phyloP scores from a whole-genome alignment of 75 land plant species.

The Cunninghamia lanceolata region DNA sequence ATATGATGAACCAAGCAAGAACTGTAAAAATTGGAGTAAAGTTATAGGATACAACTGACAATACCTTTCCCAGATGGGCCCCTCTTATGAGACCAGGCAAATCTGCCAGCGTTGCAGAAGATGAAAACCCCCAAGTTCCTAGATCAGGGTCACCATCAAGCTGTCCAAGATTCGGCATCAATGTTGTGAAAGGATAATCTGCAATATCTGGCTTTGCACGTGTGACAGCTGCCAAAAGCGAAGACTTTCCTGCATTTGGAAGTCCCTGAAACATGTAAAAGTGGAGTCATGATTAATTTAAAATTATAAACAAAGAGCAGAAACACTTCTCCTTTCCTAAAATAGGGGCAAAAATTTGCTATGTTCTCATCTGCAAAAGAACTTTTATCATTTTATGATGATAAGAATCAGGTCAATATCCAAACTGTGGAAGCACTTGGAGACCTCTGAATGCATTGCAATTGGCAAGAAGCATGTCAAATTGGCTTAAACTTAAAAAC shows the following conservation, averaged over 20 bases:
- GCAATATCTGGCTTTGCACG: slow-evolving; percentile 95
- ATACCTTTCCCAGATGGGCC: slow-evolving; percentile 97
- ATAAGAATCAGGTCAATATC: not conserved
- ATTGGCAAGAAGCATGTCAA: not conserved
- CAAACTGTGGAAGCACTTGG: not conserved
- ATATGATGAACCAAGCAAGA: not conserved
- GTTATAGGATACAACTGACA: not conserved
- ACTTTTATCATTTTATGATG: not conserved
- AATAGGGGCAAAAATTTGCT: not conserved
- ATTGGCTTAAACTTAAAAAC: not conserved
- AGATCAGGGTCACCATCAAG: slow-evolving; percentile 85
- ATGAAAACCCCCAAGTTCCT: slow-evolving; percentile 59
- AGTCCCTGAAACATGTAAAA: slow-evolving; percentile 62
- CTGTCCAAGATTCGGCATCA: slow-evolving; percentile 98
- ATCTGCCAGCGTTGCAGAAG: slow-evolving; percentile 90
- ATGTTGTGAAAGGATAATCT: slow-evolving; percentile 95
- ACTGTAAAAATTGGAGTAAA: not conserved
- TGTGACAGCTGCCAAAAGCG: slow-evolving; percentile 84
- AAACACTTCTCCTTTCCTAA: not conserved
- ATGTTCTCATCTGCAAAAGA: not conserved
- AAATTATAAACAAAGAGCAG: not conserved
- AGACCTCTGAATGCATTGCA: not conserved
- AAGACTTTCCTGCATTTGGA: slow-evolving; percentile 99
- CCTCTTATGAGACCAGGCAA: slow-evolving; percentile 97
- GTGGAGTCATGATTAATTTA: not conserved